phyloP scores from a whole-genome alignment of 139 green algal species.

The Micractinium sp. region DNA sequence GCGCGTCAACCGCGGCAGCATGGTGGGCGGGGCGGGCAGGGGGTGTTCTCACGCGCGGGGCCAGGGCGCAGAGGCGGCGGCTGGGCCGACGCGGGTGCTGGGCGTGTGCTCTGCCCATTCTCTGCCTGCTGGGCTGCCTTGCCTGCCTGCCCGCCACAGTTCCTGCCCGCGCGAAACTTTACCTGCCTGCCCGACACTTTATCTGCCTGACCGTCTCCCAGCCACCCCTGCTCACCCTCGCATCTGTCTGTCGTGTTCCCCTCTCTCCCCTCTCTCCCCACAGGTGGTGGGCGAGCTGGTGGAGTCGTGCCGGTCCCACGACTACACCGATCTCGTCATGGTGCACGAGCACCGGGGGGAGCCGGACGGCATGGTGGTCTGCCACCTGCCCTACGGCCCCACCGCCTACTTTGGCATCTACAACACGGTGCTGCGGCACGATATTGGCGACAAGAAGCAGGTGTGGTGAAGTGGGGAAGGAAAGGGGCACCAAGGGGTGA shows the following conservation, averaged over 20 bases:
- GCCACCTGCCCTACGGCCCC: constrained; percentile 97
- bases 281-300: constrained; percentile 88
- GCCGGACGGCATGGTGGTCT: constrained; percentile 97
- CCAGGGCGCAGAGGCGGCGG: not conserved
- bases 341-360: constrained; percentile 98
- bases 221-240: not conserved
- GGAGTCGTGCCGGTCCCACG: constrained; percentile 84
- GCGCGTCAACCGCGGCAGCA: constrained; percentile 90
- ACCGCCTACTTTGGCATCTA: constrained; percentile 98
- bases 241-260: not conserved
- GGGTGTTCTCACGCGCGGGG: not conserved
- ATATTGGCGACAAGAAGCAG: constrained; percentile 94
- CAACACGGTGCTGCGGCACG: constrained; percentile 92
- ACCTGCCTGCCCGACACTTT: not conserved
- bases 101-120: not conserved
- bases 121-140: not conserved
- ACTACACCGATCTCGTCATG: constrained; percentile 97
- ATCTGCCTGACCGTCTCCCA: not conserved
- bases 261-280: not conserved
- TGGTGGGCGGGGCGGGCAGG: constrained; percentile 46
- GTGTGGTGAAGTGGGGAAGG: not conserved
- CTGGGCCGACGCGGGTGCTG: not conserved
- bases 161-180: not conserved
- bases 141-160: not conserved
- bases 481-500: not conserved